These are phyloP conservation scores for Elaphomyces granulatus DNA, from an alignment of 495 filamentous ascomycete genomes.

Conservation along the genomic window DNA sequence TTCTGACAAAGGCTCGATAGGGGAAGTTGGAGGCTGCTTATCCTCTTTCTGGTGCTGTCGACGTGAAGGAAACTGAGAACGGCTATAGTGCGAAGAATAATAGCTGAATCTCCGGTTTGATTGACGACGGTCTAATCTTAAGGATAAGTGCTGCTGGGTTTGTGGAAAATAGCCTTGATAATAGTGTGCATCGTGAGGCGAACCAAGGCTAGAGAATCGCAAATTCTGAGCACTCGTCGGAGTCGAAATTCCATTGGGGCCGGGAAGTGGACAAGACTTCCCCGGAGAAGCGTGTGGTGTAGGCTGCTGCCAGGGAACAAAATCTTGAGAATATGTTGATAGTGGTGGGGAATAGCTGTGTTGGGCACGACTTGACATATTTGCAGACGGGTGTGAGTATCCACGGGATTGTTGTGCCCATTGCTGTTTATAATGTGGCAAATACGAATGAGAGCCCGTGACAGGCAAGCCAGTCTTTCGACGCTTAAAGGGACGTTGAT, in stretches of 20 bases:
- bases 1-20: background rate
- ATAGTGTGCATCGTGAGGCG: background rate
- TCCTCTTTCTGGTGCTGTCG: background rate
- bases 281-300: background rate
- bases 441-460: constrained; percentile 24
- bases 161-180: background rate
- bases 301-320: background rate
- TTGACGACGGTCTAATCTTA: background rate
- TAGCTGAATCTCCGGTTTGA: background rate
- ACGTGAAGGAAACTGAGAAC: background rate
- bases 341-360: background rate
- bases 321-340: background rate
- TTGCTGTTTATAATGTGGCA: constrained; percentile 8
- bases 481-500: constrained; percentile 13
- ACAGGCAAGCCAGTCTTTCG: constrained; percentile 25
- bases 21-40: background rate
- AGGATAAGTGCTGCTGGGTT: background rate
- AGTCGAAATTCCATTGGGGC: background rate
- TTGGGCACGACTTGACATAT: too few species aligned
- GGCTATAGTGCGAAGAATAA: background rate
- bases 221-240: too few species aligned
- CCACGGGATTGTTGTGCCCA: background rate
- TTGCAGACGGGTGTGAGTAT: too few species aligned
- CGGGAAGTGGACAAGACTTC: background rate
- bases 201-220: background rate